phyloP scores from a whole-genome alignment of 2,329 filamentous ascomycete genomes.

The Fusarium sp. region DNA sequence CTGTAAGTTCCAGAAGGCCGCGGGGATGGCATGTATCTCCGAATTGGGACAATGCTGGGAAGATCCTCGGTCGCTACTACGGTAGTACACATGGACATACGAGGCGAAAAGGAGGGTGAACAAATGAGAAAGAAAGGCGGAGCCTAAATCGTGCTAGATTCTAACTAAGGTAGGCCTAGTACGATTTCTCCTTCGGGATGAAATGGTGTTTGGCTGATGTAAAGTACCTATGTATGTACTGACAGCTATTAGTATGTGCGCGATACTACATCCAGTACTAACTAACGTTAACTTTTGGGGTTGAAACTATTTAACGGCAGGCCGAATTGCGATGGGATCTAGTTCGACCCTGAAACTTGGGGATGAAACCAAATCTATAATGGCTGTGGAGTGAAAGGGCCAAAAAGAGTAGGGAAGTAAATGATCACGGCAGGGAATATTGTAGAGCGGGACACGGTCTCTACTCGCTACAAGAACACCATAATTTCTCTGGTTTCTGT shows the following conservation, averaged over 20 bases:
- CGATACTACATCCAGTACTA: conserved; percentile 13
- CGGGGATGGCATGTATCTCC: conserved; percentile 29
- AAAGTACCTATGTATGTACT: neutral
- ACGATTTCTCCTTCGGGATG: conserved; percentile 21
- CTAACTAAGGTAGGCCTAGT: conserved; percentile 23
- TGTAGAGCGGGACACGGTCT: neutral
- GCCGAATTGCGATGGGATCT: conserved; percentile 16
- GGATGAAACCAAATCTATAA: conserved; percentile 22
- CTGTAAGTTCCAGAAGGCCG: conserved; percentile 3
- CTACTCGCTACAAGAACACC: neutral
- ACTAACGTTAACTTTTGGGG: neutral
- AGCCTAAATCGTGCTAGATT: conserved; percentile 30
- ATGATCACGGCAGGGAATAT: conserved; percentile 14
- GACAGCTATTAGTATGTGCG: neutral
- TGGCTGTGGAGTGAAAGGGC: conserved; percentile 7
- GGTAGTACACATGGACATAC: conserved; percentile 2
- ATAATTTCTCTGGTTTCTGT: neutral
- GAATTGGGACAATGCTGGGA: conserved; percentile 25
- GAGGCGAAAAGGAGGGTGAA: conserved; percentile 36
- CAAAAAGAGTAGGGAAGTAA: conserved; percentile 27
- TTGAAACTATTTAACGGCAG: neutral
- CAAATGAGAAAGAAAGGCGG: conserved; percentile 39
- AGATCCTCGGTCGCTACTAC: conserved; percentile 32
- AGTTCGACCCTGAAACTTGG: conserved; percentile 29
- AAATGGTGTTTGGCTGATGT: conserved; percentile 6